Conservation (phyloP, 768 basidiomycete species). For the Boletus rubroflammeus region DNA sequence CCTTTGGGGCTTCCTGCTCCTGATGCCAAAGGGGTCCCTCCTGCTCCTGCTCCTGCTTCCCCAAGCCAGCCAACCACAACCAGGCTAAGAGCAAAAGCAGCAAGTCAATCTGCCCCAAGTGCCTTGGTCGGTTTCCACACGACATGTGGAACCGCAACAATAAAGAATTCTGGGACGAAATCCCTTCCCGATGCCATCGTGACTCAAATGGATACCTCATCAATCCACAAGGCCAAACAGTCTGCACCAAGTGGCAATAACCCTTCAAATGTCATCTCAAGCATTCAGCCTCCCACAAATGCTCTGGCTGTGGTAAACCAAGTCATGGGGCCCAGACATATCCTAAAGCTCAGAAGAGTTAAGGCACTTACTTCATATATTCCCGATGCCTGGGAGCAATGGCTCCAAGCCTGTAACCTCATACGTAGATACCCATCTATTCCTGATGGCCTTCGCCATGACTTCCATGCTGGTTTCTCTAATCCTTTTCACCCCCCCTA, state of each 20-base stretch:
- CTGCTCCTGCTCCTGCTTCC: not conserved
- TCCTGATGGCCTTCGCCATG: not conserved
- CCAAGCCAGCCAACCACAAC: not conserved
- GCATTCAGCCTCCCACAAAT: not conserved
- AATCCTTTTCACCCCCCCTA: not conserved
- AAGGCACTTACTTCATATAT: not conserved
- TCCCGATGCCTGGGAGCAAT: not conserved
- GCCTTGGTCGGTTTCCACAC: not conserved
- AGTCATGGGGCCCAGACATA: not conserved
- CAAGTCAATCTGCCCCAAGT: not conserved
- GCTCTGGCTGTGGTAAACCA: rapidly evolving
- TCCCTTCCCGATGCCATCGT: not conserved
- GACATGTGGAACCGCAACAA: not conserved
- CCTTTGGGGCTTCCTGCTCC: rapidly evolving
- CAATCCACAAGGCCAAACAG: not conserved
- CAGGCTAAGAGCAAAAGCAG: not conserved
- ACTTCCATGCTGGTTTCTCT: not conserved
- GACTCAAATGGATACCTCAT: not conserved
- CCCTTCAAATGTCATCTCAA: not conserved
- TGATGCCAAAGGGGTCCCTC: not conserved
- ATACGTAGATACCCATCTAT: not conserved
- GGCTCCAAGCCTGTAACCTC: not conserved
- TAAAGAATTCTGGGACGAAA: not conserved
- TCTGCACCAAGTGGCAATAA: not conserved
- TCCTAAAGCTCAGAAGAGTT: not conserved